A percentile compares a stretch with the other conserved stretches of the same genome.
Evolutionary conservation across 2,329 filamentous ascomycete genomes (phyloP).

Genomic region (Lachnellula cervina): DNA sequence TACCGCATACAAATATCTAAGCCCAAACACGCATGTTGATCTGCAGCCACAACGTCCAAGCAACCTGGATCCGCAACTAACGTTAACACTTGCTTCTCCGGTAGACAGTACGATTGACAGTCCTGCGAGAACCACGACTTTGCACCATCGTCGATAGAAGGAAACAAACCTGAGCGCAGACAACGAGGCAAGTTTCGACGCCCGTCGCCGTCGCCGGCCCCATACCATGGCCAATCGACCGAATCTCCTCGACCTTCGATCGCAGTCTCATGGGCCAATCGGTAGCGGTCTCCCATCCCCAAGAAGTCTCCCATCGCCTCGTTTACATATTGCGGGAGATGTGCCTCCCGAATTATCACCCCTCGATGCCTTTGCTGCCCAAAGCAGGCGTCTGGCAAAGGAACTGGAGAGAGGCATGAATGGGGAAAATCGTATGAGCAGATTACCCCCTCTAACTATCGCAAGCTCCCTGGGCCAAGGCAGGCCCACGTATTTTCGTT

Average conservation of each 20-base stretch:
- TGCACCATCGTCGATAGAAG: not conserved
- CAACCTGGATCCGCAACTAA: conserved; percentile 6
- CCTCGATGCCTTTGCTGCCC: conserved; percentile 88
- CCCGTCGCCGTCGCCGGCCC: conserved; percentile 1
- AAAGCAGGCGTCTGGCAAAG: conserved; percentile 80
- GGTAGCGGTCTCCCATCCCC: conserved; percentile 22
- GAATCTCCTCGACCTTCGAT: conserved; percentile 29
- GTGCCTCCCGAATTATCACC: conserved; percentile 87
- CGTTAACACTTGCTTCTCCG: not conserved
- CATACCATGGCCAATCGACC: conserved; percentile 28
- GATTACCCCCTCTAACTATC: conserved; percentile 76
- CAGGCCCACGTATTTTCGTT: conserved; percentile 77
- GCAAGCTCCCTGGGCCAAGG: conserved; percentile 76
- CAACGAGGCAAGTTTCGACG: not conserved
- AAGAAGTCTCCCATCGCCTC: conserved; percentile 50
- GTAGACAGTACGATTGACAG: not conserved
- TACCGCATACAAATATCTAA: no score
- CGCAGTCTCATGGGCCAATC: conserved; percentile 27
- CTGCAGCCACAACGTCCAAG: conserved; percentile 13
- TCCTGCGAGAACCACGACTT: not conserved
- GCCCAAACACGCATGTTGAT: not conserved
- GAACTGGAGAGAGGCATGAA: conserved; percentile 76
- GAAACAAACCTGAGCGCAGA: not conserved
- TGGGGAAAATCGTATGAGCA: conserved; percentile 74
- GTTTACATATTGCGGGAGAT: conserved; percentile 72